Evolutionary conservation across 1,139 yeast species (phyloP).

Genomic region (Sugiyamaella neomexicana): DNA sequence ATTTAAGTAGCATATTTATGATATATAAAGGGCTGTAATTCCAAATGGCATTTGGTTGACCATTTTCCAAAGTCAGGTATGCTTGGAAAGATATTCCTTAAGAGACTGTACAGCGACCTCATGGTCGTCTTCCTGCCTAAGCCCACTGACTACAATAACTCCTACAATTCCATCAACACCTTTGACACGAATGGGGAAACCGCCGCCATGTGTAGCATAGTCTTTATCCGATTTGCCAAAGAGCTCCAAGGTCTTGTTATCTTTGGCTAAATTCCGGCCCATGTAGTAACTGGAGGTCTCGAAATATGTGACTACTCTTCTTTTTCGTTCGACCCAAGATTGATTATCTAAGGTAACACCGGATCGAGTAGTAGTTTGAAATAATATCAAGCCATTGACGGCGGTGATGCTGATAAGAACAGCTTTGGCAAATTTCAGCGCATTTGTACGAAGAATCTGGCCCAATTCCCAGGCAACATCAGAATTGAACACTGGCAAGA

Average conservation of each 20-base stretch:
- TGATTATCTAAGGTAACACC: conserved; percentile 56
- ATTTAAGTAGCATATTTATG: no score
- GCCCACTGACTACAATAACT: conserved; percentile 60
- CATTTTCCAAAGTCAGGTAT: background rate
- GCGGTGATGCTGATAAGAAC: conserved; percentile 55
- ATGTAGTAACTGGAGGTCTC: conserved; percentile 55
- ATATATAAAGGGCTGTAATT: no score
- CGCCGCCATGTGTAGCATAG: conserved; percentile 65
- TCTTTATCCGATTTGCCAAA: conserved; percentile 47
- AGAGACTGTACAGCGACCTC: conserved; percentile 30
- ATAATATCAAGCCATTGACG: conserved; percentile 52
- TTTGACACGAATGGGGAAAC: conserved; percentile 53
- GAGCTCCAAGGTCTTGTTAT: conserved; percentile 38
- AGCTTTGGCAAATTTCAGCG: conserved; percentile 35
- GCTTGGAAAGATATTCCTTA: conserved; percentile 23
- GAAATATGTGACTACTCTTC: conserved; percentile 52
- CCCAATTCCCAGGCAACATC: conserved; percentile 42
- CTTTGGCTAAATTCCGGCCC: conserved; percentile 48
- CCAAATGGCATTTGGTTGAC: no score
- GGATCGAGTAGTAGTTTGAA: conserved; percentile 51
- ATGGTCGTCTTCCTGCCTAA: conserved; percentile 42
- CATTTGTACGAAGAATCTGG: conserved; percentile 32
- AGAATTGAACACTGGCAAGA: conserved; percentile 37
- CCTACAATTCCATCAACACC: conserved; percentile 52
- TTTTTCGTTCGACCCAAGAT: conserved; percentile 58